Evolutionary conservation across 805 yeast genomes (phyloP).

Genomic region (Metschnikowia picachoensis): DNA sequence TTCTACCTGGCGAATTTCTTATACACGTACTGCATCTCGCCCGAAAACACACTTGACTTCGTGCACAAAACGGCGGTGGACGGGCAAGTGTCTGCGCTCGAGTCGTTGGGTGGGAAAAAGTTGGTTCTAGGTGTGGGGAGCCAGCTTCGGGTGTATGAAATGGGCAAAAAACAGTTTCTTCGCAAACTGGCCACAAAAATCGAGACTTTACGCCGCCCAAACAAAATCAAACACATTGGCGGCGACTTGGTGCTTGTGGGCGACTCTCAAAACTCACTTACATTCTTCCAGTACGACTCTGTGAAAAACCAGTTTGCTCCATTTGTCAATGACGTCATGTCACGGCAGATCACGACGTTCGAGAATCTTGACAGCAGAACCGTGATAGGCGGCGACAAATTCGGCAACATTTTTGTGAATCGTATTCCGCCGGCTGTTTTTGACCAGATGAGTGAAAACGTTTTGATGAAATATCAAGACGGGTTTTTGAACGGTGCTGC

Average conservation of each 20-base stretch:
- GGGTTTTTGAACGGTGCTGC: conserved; percentile 48
- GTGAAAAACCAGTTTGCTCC: conserved; percentile 49
- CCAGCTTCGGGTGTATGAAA: conserved; percentile 55
- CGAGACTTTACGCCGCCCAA: conserved; percentile 45
- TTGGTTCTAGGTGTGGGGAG: conserved; percentile 54
- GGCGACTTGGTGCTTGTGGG: conserved; percentile 58
- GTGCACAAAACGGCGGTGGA: conserved; percentile 61
- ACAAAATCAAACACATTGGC: conserved; percentile 50
- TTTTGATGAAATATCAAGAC: conserved; percentile 27
- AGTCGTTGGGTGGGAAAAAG: conserved; percentile 51
- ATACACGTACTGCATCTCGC: conserved; percentile 34
- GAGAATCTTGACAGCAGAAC: conserved; percentile 69
- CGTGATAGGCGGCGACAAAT: conserved; percentile 79
- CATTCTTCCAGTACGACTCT: conserved; percentile 51
- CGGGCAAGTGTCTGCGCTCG: conserved; percentile 44
- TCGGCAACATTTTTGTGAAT: conserved; percentile 72
- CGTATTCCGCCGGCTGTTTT: conserved; percentile 54
- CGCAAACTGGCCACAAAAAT: conserved; percentile 54
- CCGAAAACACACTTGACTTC: conserved; percentile 36
- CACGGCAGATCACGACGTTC: conserved; percentile 63
- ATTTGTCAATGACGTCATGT: conserved; percentile 64
- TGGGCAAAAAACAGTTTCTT: conserved; percentile 78
- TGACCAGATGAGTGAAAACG: conserved; percentile 47
- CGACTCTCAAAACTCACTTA: conserved; percentile 66
- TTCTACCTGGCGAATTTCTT: conserved; percentile 26